Evolutionary conservation across 805 yeast genomes (phyloP), one percentile per base, ranked within the genome.

Genomic region (Wickerhamomyces hampshirensis): DNA sequence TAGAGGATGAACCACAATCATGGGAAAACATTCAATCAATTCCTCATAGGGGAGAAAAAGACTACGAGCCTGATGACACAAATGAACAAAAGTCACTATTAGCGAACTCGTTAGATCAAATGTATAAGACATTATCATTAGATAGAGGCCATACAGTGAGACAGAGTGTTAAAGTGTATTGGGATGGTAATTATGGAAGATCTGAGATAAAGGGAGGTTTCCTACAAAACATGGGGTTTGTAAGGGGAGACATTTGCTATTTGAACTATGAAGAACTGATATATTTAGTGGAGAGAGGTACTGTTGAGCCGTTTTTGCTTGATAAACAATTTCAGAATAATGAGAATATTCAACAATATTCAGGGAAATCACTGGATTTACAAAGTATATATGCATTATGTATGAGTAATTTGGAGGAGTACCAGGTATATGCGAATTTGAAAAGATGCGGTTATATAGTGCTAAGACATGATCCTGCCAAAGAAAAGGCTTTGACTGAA

Each of bases 31-130:
- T 46, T 13, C 40, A 36, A 24, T 37, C 39, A 5, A 42, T 50
- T 2, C 29, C 54, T 1, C 39, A 55, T 18, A 63, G 91, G 42
- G 95, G 96, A 2, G 88, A 78, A 39, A 89, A 89, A 55, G 95
- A 85, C 46, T 84, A 77, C 46, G 95, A 79, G 41, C 95, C 94
- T 0, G 91, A 82, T 53, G 91, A 82, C 53, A 87, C 85, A 1
- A 79, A 88, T 0, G 47, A 64, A 5, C 93, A 84, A 54, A 55
- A 50, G 5, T 40, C 53, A 4, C 56, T 63, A 13, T 64, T 89
- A 5, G 60, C 63, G 9, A 65, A 65, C 18, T 76, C 91, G 9
- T 64, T 84, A 35, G 60, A 71, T 21, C 77, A 81, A 19, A 88
- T 89, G 95, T 86, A 74, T 51, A 62, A 65, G 4, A 89, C 94